Conservation (phyloP, 2,329 filamentous ascomycete species). For the Metarhizium sp. region DNA sequence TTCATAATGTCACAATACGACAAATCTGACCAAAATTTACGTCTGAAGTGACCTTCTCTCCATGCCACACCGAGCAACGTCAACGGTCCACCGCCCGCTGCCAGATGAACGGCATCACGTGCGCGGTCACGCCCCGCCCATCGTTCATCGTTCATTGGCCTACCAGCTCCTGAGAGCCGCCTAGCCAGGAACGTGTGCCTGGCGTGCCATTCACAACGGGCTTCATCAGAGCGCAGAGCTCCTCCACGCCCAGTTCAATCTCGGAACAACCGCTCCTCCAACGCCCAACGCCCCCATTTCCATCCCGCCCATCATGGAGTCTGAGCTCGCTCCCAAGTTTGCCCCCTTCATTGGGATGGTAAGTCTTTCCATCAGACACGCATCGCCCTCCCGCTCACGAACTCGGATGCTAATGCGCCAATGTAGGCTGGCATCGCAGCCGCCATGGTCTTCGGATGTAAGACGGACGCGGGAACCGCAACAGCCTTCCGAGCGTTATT, state of each 20-base stretch:
- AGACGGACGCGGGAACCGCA: constrained; percentile 18
- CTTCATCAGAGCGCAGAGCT: constrained; percentile 1
- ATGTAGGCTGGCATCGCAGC: constrained; percentile 64
- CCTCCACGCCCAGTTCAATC: background rate
- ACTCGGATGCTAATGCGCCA: constrained; percentile 1
- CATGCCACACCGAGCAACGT: too few species aligned
- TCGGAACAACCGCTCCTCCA: background rate
- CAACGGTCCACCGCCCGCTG: background rate
- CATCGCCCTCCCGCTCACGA: background rate
- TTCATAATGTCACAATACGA: too few species aligned
- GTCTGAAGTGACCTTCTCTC: too few species aligned
- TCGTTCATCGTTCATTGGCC: constrained; percentile 4
- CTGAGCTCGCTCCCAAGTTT: constrained; percentile 64
- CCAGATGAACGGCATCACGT: constrained; percentile 1
- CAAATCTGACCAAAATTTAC: too few species aligned
- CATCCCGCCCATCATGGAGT: constrained; percentile 37
- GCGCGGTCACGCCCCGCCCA: constrained; percentile 1
- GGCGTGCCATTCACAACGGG: background rate
- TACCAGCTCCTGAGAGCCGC: constrained; percentile 3
- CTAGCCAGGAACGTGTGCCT: background rate
- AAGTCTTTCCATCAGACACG: constrained; percentile 25
- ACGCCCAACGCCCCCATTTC: background rate
- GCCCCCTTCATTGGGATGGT: constrained; percentile 87
- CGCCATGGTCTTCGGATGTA: constrained; percentile 81
- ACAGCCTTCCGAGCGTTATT: background rate